Conservation (phyloP, 2,329 filamentous ascomycete genomes). For the Myriangium duriaei region DNA sequence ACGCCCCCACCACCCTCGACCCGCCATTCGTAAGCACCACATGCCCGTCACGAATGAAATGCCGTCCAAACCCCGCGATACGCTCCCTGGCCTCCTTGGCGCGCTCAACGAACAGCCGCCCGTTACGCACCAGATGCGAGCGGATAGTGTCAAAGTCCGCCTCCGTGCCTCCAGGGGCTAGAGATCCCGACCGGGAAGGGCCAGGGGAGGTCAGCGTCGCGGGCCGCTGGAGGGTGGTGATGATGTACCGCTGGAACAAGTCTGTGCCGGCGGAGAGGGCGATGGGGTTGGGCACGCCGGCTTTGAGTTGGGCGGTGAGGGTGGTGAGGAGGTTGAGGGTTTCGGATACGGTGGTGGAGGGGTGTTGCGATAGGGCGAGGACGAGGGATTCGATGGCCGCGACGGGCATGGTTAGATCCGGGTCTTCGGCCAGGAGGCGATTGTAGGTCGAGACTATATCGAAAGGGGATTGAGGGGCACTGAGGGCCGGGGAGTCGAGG, state of each 20-base stretch:
- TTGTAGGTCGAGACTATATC: conserved; percentile 55
- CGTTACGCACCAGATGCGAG: conserved; percentile 73
- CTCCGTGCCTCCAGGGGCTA: conserved; percentile 22
- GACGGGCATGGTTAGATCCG: conserved; percentile 87
- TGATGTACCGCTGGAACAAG: conserved; percentile 87
- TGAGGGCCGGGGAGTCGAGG: neutral
- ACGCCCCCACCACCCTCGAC: conserved; percentile 66
- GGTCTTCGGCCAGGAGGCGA: conserved; percentile 52
- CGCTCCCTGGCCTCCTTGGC: conserved; percentile 75
- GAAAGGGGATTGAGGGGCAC: conserved; percentile 17
- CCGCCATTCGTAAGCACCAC: conserved; percentile 87
- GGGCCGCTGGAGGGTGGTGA: conserved; percentile 53
- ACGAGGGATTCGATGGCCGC: conserved; percentile 89
- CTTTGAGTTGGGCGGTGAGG: conserved; percentile 66
- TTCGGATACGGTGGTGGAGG: conserved; percentile 81
- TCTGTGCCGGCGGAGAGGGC: conserved; percentile 89
- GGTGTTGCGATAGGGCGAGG: conserved; percentile 65
- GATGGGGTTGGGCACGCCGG: conserved; percentile 72
- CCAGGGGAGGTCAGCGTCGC: conserved; percentile 2
- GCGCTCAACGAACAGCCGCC: conserved; percentile 70
- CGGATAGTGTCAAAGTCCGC: conserved; percentile 68
- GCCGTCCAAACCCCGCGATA: conserved; percentile 67
- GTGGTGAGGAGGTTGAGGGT: conserved; percentile 74
- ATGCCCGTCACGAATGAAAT: conserved; percentile 65
- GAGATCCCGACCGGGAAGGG: conserved; percentile 24